Base-by-base conservation (phyloP, 78 protist genomes). In the Blattamonas nauphoetae region DNA sequence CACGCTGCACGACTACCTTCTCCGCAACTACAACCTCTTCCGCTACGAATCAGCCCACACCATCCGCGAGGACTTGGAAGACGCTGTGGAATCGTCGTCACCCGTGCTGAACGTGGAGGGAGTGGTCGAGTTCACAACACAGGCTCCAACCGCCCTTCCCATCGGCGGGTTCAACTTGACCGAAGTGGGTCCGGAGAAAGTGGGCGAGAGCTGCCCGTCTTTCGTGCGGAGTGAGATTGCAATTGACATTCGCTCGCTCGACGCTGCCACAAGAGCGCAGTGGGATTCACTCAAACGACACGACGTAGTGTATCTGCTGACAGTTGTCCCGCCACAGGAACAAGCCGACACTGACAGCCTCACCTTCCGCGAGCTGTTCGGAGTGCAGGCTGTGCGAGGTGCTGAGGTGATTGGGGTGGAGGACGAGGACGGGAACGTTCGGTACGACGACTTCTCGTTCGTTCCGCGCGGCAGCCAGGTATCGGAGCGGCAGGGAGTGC, bases 1-100 rank as follows among this genome's bases (percentile, higher is more conserved):
- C 34, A 93, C 97, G 44, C 45, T 94, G 78, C 85, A 91, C 46
- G 98, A 96, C 89, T 96, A 96, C 87, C 91, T 96, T 41, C 93
- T 92, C 42, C 92, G 99, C 55, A 95, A 95, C 87, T 91, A 93
- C 88, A 88, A 82, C 29, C 93, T 97, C 43, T 92, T 90, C 90
- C 92, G 92, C 42, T 89, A 94, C 34, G 97, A 95, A 86, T 6
- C 93, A 34, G 86, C 95, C 63, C 92, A 94, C 90, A 95, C 92
- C 82, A 89, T 97, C 38, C 85, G 92, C 2, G 80, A 55, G 43
- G 97, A 95, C 84, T n/a, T 97, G 29, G 91, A 91, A 46, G 95
- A 94, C 41, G 83, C 83, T 4, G 41, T 79, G 33, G 43, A 21
- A 21, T 6, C 35, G 64, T 21, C 6, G 64, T 21, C 35, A 5